A percentile compares a stretch with the other conserved stretches of the same genome.
Evolutionary conservation across 352 stramenopile species (phyloP).

Genomic region (Globisporangium megalacanthum): DNA sequence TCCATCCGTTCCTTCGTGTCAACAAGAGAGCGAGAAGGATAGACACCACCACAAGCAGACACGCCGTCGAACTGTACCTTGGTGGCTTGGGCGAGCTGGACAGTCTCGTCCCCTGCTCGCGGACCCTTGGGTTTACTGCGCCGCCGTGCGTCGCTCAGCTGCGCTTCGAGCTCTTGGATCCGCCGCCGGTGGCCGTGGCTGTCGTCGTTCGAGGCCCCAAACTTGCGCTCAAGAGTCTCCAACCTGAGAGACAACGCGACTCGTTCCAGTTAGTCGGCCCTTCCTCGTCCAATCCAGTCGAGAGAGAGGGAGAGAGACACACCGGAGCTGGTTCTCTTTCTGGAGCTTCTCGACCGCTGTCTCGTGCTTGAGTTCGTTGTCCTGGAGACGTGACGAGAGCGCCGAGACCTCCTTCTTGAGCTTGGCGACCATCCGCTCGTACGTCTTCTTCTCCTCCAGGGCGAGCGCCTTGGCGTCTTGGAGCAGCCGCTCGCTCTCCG

Average conservation of each 20-base stretch:
- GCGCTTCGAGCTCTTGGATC: slow-evolving; percentile 50
- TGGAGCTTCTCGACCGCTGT: slow-evolving; percentile 45
- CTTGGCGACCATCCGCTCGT: slow-evolving; percentile 66
- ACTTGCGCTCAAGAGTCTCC: slow-evolving; percentile 26
- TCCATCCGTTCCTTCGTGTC: background rate
- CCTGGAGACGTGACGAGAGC: slow-evolving; percentile 48
- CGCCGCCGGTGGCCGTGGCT: slow-evolving; percentile 31
- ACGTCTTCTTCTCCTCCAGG: slow-evolving; percentile 61
- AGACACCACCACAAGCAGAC: background rate
- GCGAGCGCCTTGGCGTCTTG: slow-evolving; percentile 51
- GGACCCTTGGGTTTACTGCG: slow-evolving; percentile 29
- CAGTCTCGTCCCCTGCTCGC: slow-evolving; percentile 34
- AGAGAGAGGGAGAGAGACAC: background rate
- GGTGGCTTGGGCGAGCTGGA: slow-evolving; percentile 63
- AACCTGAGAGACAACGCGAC: slow-evolving; percentile 10
- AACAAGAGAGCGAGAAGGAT: background rate
- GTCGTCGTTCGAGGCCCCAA: slow-evolving; percentile 24
- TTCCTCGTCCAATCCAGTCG: background rate
- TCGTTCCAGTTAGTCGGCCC: background rate
- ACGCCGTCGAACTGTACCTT: slow-evolving; percentile 36
- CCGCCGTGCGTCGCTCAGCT: slow-evolving; percentile 45
- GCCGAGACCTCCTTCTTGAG: slow-evolving; percentile 59
- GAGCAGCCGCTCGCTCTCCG: slow-evolving; percentile 58
- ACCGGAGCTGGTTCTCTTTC: slow-evolving; percentile 35
- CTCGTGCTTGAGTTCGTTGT: slow-evolving; percentile 37